Conservation (phyloP, 179 eudicot species). For the Silene noctiflora region DNA sequence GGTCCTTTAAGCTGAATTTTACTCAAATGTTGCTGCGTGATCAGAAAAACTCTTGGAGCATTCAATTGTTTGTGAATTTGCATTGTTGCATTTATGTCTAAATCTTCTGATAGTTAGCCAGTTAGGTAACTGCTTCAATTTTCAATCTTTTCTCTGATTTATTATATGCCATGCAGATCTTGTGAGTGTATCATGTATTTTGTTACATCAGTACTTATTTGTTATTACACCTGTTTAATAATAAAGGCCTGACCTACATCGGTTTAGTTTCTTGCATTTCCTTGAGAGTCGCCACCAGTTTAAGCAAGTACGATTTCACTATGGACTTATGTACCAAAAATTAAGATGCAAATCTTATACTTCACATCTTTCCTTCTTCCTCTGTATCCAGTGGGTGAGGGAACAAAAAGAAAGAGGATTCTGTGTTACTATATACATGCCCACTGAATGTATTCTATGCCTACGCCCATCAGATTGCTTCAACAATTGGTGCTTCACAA, state of each 20-base stretch:
- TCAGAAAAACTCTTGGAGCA: too few species aligned
- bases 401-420: not conserved
- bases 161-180: too few species aligned
- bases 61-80: too few species aligned
- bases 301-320: slow-evolving; percentile 1
- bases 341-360: not conserved
- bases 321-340: slow-evolving; percentile 10
- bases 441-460: slow-evolving; percentile 1
- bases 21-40: not conserved
- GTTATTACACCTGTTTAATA: slow-evolving; percentile 1
- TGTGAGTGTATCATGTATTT: too few species aligned
- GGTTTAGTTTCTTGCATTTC: slow-evolving; percentile 9
- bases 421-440: slow-evolving; percentile 2
- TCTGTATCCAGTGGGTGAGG: not conserved
- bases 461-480: slow-evolving; percentile 15
- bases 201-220: too few species aligned
- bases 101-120: too few species aligned
- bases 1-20: too few species aligned
- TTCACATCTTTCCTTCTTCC: not conserved
- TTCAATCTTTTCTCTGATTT: too few species aligned
- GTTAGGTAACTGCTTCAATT: too few species aligned
- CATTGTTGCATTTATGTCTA: too few species aligned
- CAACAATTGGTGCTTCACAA: not conserved
- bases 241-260: slow-evolving; percentile 9
- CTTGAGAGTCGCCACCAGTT: slow-evolving; percentile 3